These are phyloP conservation scores for Tolypocladium pustulatum DNA, from an alignment of 2,329 filamentous ascomycete genomes.

Conservation along the genomic window DNA sequence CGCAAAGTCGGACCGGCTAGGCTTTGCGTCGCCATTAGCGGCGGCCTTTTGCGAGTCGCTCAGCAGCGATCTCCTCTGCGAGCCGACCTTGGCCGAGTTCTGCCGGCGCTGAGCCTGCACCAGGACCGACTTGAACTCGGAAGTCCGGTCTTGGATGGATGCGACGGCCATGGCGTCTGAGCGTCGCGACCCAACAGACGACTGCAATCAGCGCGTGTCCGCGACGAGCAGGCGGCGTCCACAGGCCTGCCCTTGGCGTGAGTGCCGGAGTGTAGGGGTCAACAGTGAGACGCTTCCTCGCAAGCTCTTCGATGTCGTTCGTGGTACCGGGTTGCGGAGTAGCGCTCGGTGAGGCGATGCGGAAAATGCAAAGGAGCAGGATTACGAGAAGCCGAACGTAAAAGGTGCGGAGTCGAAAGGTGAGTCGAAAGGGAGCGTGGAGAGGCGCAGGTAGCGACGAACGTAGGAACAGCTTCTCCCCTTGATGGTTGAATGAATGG, in stretches of 20 bases:
- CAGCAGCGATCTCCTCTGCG: slow-evolving; percentile 73
- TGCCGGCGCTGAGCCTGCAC: slow-evolving; percentile 74
- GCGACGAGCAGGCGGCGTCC: neutral
- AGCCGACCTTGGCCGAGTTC: slow-evolving; percentile 62
- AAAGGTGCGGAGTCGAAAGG: neutral
- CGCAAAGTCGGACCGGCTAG: slow-evolving; percentile 81
- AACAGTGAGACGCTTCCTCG: neutral
- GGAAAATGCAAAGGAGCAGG: neutral
- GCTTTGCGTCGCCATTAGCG: slow-evolving; percentile 41
- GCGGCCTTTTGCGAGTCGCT: slow-evolving; percentile 60
- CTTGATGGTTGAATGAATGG: neutral
- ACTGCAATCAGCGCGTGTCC: slow-evolving; percentile 25
- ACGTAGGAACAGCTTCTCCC: neutral
- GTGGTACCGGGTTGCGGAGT: too few relatives aligned
- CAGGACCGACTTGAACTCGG: slow-evolving; percentile 89
- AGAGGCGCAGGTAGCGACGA: neutral
- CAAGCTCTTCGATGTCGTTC: neutral
- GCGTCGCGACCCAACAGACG: slow-evolving; percentile 8
- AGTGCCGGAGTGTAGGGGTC: neutral
- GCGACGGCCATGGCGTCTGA: slow-evolving; percentile 44
- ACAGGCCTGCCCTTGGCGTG: neutral
- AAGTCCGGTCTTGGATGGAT: slow-evolving; percentile 92
- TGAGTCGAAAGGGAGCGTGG: too few relatives aligned
- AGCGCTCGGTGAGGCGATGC: neutral
- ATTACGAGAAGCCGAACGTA: neutral